Base-by-base conservation (phyloP, 257 asterid genomes). In the Scutellaria galericulata region DNA sequence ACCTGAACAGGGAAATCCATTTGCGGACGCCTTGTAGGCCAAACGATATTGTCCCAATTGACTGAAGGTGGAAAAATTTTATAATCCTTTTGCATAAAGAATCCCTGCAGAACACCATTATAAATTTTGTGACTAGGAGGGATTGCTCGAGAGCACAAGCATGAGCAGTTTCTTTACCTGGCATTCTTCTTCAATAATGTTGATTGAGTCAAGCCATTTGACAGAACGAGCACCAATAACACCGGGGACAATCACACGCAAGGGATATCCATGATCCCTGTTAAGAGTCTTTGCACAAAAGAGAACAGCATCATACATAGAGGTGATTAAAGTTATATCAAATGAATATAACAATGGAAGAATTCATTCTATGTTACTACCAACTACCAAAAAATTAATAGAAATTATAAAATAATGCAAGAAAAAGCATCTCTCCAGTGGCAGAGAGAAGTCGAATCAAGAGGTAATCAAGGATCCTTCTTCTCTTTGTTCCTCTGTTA, bases 191-290 rank as follows among this genome's bases (percentile, higher is more conserved):
- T 87, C 92, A 75, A 83, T 75, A 74, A 95, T 83, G 80, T 86
- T 90, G 78, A 95, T 92, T 72, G 88, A 88, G 68, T 95, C 97
- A 15, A 95, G 92, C 99, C 99, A 95, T 78, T 95, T 95, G 70
- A 94, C 98, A 50, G 99, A 95, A 51, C 99, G 97, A 70, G 98
- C 99, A 81, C 99, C 99, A 60, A 95, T 92, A 72, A 94, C 97
- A 79, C 99, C 99, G 51, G 99, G 98, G 72, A 94, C 99, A 79
- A 94, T 83, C 77, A 90, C 98, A 39, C 99, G 98, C 84, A 95
- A 70, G 0, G 99, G 99, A 81, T 86, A 95, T 65, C 98, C 99
- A 73, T 95, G 99, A 85, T 95, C 99, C 89, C 99, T 87, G 84
- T 88, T 90, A 64, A 95, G 89, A 58, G 91, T 72, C 99, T 94